Evolutionary conservation across 768 basidiomycete species (phyloP).

Genomic region (Coprinellus aureogranulatus): DNA sequence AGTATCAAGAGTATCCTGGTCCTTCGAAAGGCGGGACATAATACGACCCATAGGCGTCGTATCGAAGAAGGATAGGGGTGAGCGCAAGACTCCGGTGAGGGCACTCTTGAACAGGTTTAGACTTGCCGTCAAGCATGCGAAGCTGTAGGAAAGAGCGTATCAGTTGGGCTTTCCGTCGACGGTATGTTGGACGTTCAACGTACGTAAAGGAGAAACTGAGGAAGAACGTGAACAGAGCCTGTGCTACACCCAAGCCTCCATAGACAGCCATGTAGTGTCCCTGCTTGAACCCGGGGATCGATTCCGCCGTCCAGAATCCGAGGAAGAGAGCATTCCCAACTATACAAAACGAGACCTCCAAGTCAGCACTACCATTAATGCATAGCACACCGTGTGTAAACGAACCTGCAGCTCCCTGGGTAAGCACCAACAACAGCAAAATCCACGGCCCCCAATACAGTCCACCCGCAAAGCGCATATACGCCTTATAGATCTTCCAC

Average conservation of each 20-base stretch:
- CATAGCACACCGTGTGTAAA: too few relatives aligned
- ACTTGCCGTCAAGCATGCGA: slow-evolving; percentile 40
- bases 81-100: slow-evolving; percentile 53
- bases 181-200: slow-evolving; percentile 19
- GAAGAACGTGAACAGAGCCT: slow-evolving; percentile 51
- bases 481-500: slow-evolving; percentile 48
- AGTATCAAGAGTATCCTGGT: slow-evolving; percentile 58
- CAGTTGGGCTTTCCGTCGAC: background rate
- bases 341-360: slow-evolving; percentile 13
- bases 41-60: slow-evolving; percentile 67
- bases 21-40: slow-evolving; percentile 56
- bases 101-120: slow-evolving; percentile 55
- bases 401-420: slow-evolving; percentile 49
- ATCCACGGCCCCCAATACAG: slow-evolving; percentile 49
- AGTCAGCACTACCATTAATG: background rate
- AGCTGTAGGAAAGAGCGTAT: slow-evolving; percentile 18
- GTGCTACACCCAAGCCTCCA: slow-evolving; percentile 37
- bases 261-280: slow-evolving; percentile 69
- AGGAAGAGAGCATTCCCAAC: slow-evolving; percentile 69
- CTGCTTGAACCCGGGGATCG: slow-evolving; percentile 54
- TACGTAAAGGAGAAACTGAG: slow-evolving; percentile 52
- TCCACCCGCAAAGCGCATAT: slow-evolving; percentile 47
- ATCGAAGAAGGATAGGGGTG: slow-evolving; percentile 69
- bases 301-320: slow-evolving; percentile 66
- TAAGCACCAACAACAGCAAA: slow-evolving; percentile 39